phyloP scores from a whole-genome alignment of 2,329 filamentous ascomycete species.

The Dendryphion nanum region DNA sequence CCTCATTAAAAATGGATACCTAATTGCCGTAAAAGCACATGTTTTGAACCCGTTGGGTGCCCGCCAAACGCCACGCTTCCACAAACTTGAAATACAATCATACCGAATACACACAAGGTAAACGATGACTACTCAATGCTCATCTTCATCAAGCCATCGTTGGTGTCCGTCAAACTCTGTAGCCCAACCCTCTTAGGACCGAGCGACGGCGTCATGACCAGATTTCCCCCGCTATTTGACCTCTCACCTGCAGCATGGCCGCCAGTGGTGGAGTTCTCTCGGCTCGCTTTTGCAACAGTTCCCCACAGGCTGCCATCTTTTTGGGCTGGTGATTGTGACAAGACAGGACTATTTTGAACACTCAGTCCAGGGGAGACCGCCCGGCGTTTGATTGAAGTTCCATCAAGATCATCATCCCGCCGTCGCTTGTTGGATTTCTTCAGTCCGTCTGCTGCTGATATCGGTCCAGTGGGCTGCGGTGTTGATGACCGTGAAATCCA shows the following conservation, averaged over 20 bases:
- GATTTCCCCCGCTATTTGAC: conserved; percentile 49
- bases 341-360: conserved; percentile 82
- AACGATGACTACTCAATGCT: conserved; percentile 87
- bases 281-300: conserved; percentile 63
- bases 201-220: conserved; percentile 41
- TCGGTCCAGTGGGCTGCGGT: conserved; percentile 36
- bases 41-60: no score
- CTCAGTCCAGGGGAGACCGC: conserved; percentile 91
- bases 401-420: conserved; percentile 87
- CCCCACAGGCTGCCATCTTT: conserved; percentile 70
- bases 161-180: conserved; percentile 94
- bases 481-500: conserved; percentile 37
- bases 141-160: conserved; percentile 94
- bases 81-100: conserved; percentile 2
- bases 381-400: conserved; percentile 81
- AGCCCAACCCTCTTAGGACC: conserved; percentile 53
- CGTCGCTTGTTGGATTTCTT: conserved; percentile 65
- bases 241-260: conserved; percentile 52
- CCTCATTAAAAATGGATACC: no score
- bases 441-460: conserved; percentile 41
- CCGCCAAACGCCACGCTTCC: conserved; percentile 27
- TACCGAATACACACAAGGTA: neutral
- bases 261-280: conserved; percentile 51
- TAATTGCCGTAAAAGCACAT: no score
- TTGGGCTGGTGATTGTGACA: conserved; percentile 76